Percentiles rank a stretch among this genome's conserved stretches.
Conservation (phyloP, 306 rosid species). For the Corylus avellana region DNA sequence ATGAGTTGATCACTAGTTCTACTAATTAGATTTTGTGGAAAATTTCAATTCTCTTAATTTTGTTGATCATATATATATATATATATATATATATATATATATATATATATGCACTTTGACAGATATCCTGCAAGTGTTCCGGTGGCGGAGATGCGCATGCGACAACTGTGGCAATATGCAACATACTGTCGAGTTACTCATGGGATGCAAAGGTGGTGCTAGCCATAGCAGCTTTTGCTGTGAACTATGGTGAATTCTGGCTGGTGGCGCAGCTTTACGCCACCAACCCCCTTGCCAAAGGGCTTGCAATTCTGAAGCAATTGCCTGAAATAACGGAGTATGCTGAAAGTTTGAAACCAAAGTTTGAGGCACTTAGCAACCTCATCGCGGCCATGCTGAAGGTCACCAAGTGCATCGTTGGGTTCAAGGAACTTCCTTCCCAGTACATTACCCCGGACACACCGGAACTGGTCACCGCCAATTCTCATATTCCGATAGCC, state of each 20-base stretch:
- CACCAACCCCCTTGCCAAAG: conserved; percentile 51
- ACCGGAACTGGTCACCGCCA: conserved; percentile 21
- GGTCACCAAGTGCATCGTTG: conserved; percentile 51
- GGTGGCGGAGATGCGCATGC: conserved; percentile 55
- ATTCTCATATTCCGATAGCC: conserved; percentile 50
- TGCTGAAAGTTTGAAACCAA: conserved; percentile 35
- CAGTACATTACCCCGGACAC: conserved; percentile 41
- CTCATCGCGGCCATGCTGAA: conserved; percentile 48
- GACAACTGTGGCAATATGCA: conserved; percentile 52
- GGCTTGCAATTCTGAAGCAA: conserved; percentile 51
- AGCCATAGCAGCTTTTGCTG: conserved; percentile 59
- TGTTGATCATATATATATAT: no score
- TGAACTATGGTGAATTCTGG: conserved; percentile 63
- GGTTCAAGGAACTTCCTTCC: conserved; percentile 50
- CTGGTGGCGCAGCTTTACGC: conserved; percentile 46
- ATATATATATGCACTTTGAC: conserved; percentile 3
- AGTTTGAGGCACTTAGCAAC: conserved; percentile 45
- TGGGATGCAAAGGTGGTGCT: conserved; percentile 75
- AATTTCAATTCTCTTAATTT: no score
- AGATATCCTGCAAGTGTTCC: conserved; percentile 55
- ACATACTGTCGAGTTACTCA: conserved; percentile 46
- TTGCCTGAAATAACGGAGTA: conserved; percentile 47
- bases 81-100: not conserved
- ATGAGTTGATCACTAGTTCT: no score
- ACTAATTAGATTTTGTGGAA: no score